Evolutionary conservation across 78 protist genomes (phyloP), one percentile per base, ranked within the genome.

Genomic region (Dictyostelium firmibasis): DNA sequence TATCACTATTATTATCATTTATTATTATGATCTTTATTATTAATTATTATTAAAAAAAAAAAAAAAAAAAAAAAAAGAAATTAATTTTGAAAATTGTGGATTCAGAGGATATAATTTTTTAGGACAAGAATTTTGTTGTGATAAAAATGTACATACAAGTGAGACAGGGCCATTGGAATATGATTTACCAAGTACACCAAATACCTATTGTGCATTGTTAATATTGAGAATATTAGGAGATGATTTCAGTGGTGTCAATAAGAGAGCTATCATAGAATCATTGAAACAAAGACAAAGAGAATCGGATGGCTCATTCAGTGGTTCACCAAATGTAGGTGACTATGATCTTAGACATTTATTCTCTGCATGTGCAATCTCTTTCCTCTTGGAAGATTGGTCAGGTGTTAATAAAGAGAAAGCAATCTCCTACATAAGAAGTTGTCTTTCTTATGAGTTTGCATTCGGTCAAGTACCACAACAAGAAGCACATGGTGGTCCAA

Each of bases 401-500:
- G 97, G 91, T 23, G 18, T 97, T 3, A 85, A 97, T 50, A 36
- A 29, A 29, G 97, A 93, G 4, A 14, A 4, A 6, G 84, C 96
- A 2, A 27, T 53, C 31, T 11, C 91, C 14, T 97, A 67, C 81
- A 95, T 97, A 7, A 6, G 20, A 0, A 13, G n/a, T 25, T 44
- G 96, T 64, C 35, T 36, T 2, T 33, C 86, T 1, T 97, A 93
- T 76, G 97, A 96, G n/a, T 75, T 7, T 33, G 97, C 85, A 18
- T 87, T 97, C 43, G 97, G 94, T 11, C 98, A 97, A 81, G 50
- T 78, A 9, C 97, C 97, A n/a, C 77, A 43, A 4, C 97, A 82
- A 44, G 98, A 97, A 93, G 86, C 97, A 72, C 98, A 97, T 84
- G 98, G 98, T 27, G 98, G 98, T 13, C 83, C 95, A 23, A 97